These are phyloP conservation scores for Candida odintsovae DNA, from an alignment of 805 yeast species.

Conservation along the genomic window DNA sequence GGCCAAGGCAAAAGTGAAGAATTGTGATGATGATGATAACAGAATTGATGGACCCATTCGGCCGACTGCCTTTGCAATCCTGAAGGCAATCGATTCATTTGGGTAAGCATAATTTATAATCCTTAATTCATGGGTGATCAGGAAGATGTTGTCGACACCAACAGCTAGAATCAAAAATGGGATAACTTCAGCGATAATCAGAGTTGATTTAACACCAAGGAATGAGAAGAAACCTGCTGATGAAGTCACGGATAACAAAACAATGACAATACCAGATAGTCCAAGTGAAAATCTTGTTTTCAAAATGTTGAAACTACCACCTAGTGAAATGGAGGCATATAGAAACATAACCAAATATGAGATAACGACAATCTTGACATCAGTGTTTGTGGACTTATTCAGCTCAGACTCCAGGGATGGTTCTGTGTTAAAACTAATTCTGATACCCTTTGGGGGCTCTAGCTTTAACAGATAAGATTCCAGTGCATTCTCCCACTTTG, in stretches of 20 bases:
- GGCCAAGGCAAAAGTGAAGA: constrained; percentile 75
- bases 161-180: constrained; percentile 90
- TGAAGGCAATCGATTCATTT: constrained; percentile 44
- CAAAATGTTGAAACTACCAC: constrained; percentile 39
- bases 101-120: constrained; percentile 43
- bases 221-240: constrained; percentile 78
- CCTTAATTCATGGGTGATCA: constrained; percentile 75
- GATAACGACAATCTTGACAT: constrained; percentile 57
- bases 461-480: constrained; percentile 48
- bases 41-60: constrained; percentile 85
- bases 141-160: constrained; percentile 92
- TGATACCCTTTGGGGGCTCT: constrained; percentile 46
- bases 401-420: constrained; percentile 80
- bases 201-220: constrained; percentile 77
- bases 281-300: constrained; percentile 73
- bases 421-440: constrained; percentile 74
- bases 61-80: constrained; percentile 60
- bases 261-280: constrained; percentile 76
- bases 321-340: constrained; percentile 78
- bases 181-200: constrained; percentile 93
- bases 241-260: constrained; percentile 70
- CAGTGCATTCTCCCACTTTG: constrained; percentile 65
- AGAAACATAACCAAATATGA: constrained; percentile 85
- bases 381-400: constrained; percentile 76
- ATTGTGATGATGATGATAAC: constrained; percentile 70